Conservation (phyloP, 2,329 filamentous ascomycete genomes). For the Fusarium longipes region DNA sequence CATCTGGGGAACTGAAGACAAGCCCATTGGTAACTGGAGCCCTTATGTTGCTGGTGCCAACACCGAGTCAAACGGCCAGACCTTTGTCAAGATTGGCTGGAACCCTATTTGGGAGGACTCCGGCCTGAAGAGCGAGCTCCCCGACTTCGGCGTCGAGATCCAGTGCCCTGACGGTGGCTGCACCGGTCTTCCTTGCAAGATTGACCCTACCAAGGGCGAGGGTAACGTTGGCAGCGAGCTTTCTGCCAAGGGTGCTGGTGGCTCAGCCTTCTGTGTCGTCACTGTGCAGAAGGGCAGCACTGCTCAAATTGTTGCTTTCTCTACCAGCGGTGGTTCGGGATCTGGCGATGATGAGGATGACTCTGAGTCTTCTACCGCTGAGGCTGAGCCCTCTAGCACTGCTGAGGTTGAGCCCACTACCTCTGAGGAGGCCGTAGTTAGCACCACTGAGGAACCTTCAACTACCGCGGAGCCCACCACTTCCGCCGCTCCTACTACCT, state of each 20-base stretch:
- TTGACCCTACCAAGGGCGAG: slow-evolving; percentile 69
- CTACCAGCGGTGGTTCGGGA: slow-evolving; percentile 52
- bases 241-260: slow-evolving; percentile 71
- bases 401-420: slow-evolving; percentile 33
- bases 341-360: slow-evolving; percentile 37
- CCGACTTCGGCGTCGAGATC: slow-evolving; percentile 75
- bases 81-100: slow-evolving; percentile 80
- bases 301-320: slow-evolving; percentile 74
- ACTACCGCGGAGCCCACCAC: slow-evolving; percentile 34
- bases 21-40: slow-evolving; percentile 79
- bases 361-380: slow-evolving; percentile 19
- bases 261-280: slow-evolving; percentile 78
- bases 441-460: slow-evolving; percentile 37
- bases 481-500: slow-evolving; percentile 33
- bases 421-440: slow-evolving; percentile 19
- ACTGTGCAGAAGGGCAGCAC: slow-evolving; percentile 74
- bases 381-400: slow-evolving; percentile 41
- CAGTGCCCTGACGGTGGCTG: slow-evolving; percentile 74
- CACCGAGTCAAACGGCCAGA: slow-evolving; percentile 70
- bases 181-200: slow-evolving; percentile 79
- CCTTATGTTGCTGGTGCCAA: slow-evolving; percentile 83
- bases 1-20: slow-evolving; percentile 73
- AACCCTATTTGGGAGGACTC: slow-evolving; percentile 78
- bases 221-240: slow-evolving; percentile 69
- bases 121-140: slow-evolving; percentile 65